These are phyloP conservation scores for Keqinozyma sinolaborantium DNA, from an alignment of 1,139 yeast genomes.

Conservation along the genomic window DNA sequence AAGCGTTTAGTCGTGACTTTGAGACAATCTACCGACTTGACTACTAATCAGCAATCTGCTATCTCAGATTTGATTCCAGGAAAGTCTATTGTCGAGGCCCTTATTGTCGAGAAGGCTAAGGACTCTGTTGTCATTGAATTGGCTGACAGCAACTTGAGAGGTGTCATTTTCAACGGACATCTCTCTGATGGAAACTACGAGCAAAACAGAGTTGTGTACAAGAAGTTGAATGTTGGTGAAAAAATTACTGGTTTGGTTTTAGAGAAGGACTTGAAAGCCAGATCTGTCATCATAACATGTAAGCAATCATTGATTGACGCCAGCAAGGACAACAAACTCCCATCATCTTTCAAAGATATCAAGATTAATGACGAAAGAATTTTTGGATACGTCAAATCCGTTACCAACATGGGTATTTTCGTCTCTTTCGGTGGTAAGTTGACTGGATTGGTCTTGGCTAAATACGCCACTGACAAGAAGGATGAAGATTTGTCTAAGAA, in stretches of 20 bases:
- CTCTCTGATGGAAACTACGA: constrained; percentile 73
- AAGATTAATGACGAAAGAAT: constrained; percentile 44
- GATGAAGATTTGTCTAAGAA: constrained; percentile 54
- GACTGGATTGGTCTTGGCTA: constrained; percentile 80
- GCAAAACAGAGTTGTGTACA: constrained; percentile 62
- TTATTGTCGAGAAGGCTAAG: constrained; percentile 70
- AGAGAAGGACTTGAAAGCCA: constrained; percentile 61
- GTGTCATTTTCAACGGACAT: constrained; percentile 73
- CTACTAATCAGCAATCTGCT: constrained; percentile 45
- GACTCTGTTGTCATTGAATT: constrained; percentile 69
- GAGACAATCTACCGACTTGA: constrained; percentile 55
- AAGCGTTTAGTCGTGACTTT: constrained; percentile 70
- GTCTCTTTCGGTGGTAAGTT: constrained; percentile 78
- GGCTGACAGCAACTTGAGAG: constrained; percentile 54
- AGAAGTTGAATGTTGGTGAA: constrained; percentile 59
- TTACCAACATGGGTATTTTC: constrained; percentile 76
- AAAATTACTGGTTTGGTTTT: constrained; percentile 59
- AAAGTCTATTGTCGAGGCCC: constrained; percentile 56
- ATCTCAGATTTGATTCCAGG: constrained; percentile 57
- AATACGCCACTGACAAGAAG: constrained; percentile 58
- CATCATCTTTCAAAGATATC: constrained; percentile 58
- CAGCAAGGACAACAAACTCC: constrained; percentile 52
- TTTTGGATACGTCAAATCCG: constrained; percentile 75
- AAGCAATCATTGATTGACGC: constrained; percentile 69
- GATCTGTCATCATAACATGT: constrained; percentile 58